Conservation (phyloP, 225 moss, liverwort and hornwort species). For the Neckera pumila region DNA sequence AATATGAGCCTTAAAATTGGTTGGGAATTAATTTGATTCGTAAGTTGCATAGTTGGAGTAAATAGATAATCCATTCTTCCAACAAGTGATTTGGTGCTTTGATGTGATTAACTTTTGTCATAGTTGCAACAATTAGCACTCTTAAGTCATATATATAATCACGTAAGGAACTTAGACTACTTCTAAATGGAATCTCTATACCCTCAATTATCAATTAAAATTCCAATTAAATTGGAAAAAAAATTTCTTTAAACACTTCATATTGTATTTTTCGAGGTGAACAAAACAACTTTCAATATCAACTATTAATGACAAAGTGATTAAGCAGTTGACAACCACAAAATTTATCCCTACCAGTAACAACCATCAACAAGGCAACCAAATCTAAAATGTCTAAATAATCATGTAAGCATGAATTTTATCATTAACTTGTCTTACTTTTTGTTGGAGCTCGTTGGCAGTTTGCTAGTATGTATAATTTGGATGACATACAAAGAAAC, state of each 20-base stretch:
- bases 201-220: rapidly evolving
- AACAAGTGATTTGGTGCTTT: background rate
- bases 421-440: background rate
- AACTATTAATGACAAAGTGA: background rate
- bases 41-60: rapidly evolving
- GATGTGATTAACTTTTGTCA: rapidly evolving
- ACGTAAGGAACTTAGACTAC: too few relatives aligned
- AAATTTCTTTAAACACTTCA: background rate
- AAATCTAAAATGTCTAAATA: too few relatives aligned
- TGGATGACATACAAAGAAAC: background rate
- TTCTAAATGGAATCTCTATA: background rate
- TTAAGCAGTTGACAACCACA: rapidly evolving
- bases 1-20: background rate
- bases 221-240: background rate
- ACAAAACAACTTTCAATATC: background rate
- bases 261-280: background rate
- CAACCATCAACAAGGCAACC: too few relatives aligned
- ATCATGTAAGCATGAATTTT: too few relatives aligned
- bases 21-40: background rate
- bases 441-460: background rate
- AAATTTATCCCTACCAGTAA: background rate
- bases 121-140: background rate
- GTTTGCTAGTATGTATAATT: background rate
- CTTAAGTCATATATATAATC: rapidly evolving
- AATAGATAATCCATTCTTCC: background rate